Conservation (phyloP, 768 basidiomycete genomes). For the Leccinum obscurum region DNA sequence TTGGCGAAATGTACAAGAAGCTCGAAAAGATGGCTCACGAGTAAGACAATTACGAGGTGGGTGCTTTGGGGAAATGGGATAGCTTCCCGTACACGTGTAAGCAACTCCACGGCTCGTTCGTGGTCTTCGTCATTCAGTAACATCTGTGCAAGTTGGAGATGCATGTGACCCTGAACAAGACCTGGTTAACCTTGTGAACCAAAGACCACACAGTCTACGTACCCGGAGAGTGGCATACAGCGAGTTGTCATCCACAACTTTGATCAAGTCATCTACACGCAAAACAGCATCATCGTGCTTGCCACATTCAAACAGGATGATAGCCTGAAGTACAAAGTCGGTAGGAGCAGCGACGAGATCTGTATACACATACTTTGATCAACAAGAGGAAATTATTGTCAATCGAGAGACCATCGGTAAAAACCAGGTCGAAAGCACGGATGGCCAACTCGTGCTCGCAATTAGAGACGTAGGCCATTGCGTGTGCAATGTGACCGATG, state of each 20-base stretch:
- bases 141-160: background rate
- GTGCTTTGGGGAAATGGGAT: background rate
- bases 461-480: background rate
- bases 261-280: background rate
- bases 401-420: background rate
- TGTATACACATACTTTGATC: background rate
- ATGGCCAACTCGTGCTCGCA: background rate
- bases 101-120: background rate
- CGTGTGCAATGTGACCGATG: background rate
- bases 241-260: background rate
- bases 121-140: background rate
- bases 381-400: background rate
- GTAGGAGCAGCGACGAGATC: background rate
- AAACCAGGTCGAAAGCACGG: background rate
- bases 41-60: background rate
- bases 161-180: background rate
- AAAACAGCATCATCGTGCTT: background rate
- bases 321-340: background rate
- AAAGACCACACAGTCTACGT: background rate
- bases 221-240: background rate
- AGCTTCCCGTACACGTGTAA: background rate
- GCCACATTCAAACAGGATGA: background rate
- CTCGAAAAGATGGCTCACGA: background rate
- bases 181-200: background rate
- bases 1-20: background rate